phyloP scores from a whole-genome alignment of 495 filamentous ascomycete genomes.

The Penicillium ucsense region DNA sequence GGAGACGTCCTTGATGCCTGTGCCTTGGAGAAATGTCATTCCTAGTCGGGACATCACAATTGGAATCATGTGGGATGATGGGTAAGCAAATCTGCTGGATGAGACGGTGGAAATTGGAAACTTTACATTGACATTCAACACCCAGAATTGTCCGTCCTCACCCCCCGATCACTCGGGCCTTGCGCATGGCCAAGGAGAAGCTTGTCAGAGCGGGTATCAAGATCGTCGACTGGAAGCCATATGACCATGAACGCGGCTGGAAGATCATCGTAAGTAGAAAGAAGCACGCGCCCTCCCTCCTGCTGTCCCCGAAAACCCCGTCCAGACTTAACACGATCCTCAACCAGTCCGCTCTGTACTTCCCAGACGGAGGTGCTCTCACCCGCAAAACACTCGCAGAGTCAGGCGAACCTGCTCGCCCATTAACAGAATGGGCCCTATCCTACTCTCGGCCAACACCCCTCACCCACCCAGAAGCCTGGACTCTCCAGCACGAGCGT shows the following conservation, averaged over 20 bases:
- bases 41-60: slow-evolving; percentile 47
- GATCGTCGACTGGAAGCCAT: slow-evolving; percentile 57
- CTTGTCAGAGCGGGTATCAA: slow-evolving; percentile 43
- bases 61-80: slow-evolving; percentile 62
- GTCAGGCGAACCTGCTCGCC: slow-evolving; percentile 47
- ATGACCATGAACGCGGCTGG: slow-evolving; percentile 52
- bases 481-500: slow-evolving; percentile 37
- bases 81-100: slow-evolving; percentile 11
- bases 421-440: slow-evolving; percentile 49
- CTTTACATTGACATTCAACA: no score
- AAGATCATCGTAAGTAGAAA: slow-evolving; percentile 37
- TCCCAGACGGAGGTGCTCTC: slow-evolving; percentile 41
- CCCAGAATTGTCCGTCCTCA: slow-evolving; percentile 45
- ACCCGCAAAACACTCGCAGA: slow-evolving; percentile 33
- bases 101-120: no score
- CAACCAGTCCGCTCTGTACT: slow-evolving; percentile 41
- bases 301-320: no score
- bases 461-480: slow-evolving; percentile 31
- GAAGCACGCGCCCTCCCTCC: no score
- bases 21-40: slow-evolving; percentile 45
- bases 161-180: slow-evolving; percentile 54
- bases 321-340: no score
- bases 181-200: slow-evolving; percentile 46
- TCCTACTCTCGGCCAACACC: slow-evolving; percentile 38
- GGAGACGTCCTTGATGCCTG: slow-evolving; percentile 47